A percentile compares a stretch with the other conserved stretches of the same genome.
Evolutionary conservation across 345 rosid species (phyloP).

Genomic region (Citrus reticulata): DNA sequence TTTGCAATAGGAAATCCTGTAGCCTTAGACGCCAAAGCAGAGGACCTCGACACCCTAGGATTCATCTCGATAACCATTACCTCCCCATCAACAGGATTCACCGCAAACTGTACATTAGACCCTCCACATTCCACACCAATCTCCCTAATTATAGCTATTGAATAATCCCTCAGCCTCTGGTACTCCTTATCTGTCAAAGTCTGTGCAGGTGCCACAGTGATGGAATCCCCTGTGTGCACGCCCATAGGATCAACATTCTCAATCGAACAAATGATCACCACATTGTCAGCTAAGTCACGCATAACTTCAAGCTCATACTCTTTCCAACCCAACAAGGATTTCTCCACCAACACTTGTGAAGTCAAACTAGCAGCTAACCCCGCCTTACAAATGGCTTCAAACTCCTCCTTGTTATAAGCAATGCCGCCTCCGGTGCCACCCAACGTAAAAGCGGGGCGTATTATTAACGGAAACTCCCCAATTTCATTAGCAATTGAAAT

Average conservation of each 20-base stretch:
- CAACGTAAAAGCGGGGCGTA: conserved; percentile 89
- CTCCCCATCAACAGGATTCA: conserved; percentile 93
- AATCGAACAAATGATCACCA: conserved; percentile 90
- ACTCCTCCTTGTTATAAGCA: conserved; percentile 92
- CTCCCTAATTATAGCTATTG: conserved; percentile 86
- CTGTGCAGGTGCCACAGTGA: conserved; percentile 98
- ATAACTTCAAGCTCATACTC: conserved; percentile 97
- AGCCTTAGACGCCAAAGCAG: conserved; percentile 97
- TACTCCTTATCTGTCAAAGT: conserved; percentile 93
- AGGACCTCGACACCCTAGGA: conserved; percentile 94
- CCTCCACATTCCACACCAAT: conserved; percentile 99
- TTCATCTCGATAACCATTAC: conserved; percentile 99
- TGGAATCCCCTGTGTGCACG: conserved; percentile 96
- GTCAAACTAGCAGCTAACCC: conserved; percentile 91
- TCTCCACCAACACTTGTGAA: conserved; percentile 90
- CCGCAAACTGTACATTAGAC: conserved; percentile 96
- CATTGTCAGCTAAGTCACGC: conserved; percentile 98
- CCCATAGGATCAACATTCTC: conserved; percentile 99
- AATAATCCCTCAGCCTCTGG: conserved; percentile 88
- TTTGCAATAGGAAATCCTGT: conserved; percentile 98
- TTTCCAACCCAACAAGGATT: conserved; percentile 93
- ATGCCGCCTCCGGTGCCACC: conserved; percentile 99
- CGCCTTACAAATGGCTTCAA: conserved; percentile 74
- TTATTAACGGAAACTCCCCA: conserved; percentile 93
- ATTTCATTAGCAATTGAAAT: conserved; percentile 61